Base-by-base conservation (phyloP, 2,329 filamentous ascomycete species). In the Arthrobotrys sinensis region DNA sequence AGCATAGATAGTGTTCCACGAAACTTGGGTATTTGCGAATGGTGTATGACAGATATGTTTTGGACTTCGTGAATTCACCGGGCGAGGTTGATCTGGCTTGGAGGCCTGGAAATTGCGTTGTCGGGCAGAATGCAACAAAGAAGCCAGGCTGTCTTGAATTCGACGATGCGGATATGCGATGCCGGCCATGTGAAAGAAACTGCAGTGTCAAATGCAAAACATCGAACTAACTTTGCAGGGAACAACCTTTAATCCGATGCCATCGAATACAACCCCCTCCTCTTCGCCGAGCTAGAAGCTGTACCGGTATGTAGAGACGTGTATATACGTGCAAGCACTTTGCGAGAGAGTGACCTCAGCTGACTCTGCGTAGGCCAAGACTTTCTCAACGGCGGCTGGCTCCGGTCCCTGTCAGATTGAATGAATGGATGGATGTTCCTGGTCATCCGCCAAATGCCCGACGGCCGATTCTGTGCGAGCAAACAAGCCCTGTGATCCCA, bases 381-480 rank as follows among this genome's bases (percentile, higher is more conserved):
- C 19, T 28, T 66, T 46, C 16, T 43, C 16, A 19, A 36, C 40
- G 32, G 19, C 70, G 70, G 62, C 62, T 52, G 24, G 70, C 62
- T 66, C 62, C 70, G 70, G 40, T 50, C 48, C 24, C 32, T 36
- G 40, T 24, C 57, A n/a, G n/a, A n/a, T n/a, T n/a, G n/a, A n/a
- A n/a, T 19, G 32, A 57, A 21, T 5, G 21, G n/a, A 28, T n/a
- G 36, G 43, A 40, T 38, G 66, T 48, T 19, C 63, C 32, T 67
- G 63, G 70, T 75, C 70, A 75, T 46, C 70, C 70, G 70, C 70
- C 70, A 75, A 67, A 48, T 63, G 70, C 24, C 70, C 70, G 70
- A 75, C 53, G 63, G 53, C 70, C 63, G 52, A 45, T 60, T 65
- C 60, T 60, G 48, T 12, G 36, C 38, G 48, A 60, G 14, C 46